Evolutionary conservation across 305 asterid genomes (phyloP).

Genomic region (Solanum aculeatissimum): DNA sequence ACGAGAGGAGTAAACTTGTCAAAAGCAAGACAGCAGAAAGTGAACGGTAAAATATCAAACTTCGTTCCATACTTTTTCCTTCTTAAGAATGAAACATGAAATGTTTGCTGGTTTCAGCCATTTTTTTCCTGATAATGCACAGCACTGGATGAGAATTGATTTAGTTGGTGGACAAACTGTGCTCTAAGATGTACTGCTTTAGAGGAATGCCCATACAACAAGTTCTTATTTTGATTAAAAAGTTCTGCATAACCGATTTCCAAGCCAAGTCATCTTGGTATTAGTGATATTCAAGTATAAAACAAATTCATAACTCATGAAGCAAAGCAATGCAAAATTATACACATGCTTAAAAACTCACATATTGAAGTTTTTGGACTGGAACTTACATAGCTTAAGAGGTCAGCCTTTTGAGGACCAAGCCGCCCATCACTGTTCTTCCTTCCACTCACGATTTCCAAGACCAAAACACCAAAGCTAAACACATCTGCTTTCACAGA

Average conservation of each 20-base stretch:
- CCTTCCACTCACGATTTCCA: slow-evolving; percentile 80
- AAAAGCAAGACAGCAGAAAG: not conserved
- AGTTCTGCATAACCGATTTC: not conserved
- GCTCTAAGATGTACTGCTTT: not conserved
- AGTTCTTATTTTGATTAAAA: not conserved
- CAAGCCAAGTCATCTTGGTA: not conserved
- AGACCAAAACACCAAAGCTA: slow-evolving; percentile 60
- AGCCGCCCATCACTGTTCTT: slow-evolving; percentile 39
- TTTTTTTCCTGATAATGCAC: not conserved
- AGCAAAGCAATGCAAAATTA: not conserved
- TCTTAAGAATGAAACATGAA: not conserved
- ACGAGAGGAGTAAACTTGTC: not conserved
- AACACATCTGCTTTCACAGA: slow-evolving; percentile 81
- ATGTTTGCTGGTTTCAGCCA: not conserved
- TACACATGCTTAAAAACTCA: not conserved
- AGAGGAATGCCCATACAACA: not conserved
- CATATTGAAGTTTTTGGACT: not conserved
- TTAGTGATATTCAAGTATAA: not conserved
- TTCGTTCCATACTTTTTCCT: not conserved
- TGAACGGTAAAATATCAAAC: not conserved
- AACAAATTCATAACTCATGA: not conserved
- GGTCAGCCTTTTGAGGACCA: slow-evolving; percentile 47
- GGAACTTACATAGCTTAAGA: slow-evolving; percentile 56
- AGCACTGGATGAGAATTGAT: not conserved
- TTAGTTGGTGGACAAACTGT: not conserved